Base-by-base conservation (phyloP, 169 alveolate species). In the Cryptosporidium ubiquitum region DNA sequence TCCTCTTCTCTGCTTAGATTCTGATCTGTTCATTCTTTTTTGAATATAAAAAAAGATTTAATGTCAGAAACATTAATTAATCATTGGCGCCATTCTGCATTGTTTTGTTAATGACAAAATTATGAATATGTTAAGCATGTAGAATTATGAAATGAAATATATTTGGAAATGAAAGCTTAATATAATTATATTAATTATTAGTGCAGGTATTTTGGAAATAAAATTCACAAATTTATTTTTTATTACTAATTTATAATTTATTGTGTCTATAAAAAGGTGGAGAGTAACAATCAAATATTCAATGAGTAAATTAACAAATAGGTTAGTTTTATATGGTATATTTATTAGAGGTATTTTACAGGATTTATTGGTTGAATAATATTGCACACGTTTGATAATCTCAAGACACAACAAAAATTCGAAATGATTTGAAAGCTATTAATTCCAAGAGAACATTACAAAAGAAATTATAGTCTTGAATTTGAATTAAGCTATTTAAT, bases 1-100 rank as follows among this genome's bases (percentile, higher is more conserved):
- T 52, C 85, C 85, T 55, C 68, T 39, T 33, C 5, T 42, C 29
- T 42, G 29, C n/a, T 29, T 69, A 14, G 61, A 69, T 39, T 69
- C 35, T 35, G 39, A 40, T 18, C 20, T 29, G 20, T 69, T 44
- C 64, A 44, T 69, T 35, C 16, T 44, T 20, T 29, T 39, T 26
- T 5, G 5, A 5, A 64, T 6, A 12, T 6, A 64, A n/a, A 20
- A 35, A 64, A 58, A 58, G n/a, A 58, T 58, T 23, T 10, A 69
- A 37, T 69, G 71, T 64, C 71, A 64, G 7, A 64, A 33, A 26
- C 71, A 64, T n/a, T 55, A 31, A 47, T 47, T 14, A 55, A 55
- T 5, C 9, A 49, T 7, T 23, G 66, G 66, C 66, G 66, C 66
- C 9, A 51, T 23, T 23, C 20, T 31, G 66, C 66, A 35, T 35